Conservation (phyloP, 257 asterid genomes). For the Plantago elongata region DNA sequence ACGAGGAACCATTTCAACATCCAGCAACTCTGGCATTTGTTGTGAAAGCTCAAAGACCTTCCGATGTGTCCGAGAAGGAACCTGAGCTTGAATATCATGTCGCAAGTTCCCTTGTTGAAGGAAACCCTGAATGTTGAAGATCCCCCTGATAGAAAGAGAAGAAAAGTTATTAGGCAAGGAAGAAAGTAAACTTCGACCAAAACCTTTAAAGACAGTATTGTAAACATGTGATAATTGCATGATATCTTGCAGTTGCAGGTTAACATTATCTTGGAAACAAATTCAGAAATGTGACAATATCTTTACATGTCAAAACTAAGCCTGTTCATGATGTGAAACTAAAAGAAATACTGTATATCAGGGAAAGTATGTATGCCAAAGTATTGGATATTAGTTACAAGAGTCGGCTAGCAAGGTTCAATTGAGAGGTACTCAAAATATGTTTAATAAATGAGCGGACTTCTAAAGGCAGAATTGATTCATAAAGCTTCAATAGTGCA, state of each 20-base stretch:
- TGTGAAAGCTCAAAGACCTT: slow-evolving; percentile 49
- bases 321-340: no score
- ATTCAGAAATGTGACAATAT: neutral
- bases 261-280: neutral
- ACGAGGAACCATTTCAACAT: slow-evolving; percentile 42
- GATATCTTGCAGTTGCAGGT: neutral
- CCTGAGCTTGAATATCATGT: slow-evolving; percentile 43
- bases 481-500: no score
- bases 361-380: no score
- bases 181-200: neutral
- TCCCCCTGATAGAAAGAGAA: slow-evolving; percentile 41
- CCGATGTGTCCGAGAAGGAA: slow-evolving; percentile 41
- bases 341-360: no score
- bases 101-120: slow-evolving; percentile 17
- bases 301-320: neutral
- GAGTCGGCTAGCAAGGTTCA: no score
- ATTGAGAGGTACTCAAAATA: no score
- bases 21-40: slow-evolving; percentile 53
- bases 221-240: neutral
- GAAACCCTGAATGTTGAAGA: slow-evolving; percentile 35
- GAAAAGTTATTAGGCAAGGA: slow-evolving; percentile 15
- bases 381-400: no score
- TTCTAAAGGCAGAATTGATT: no score
- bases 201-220: neutral
- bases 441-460: no score